A percentile compares a stretch with the other conserved stretches of the same genome.
Evolutionary conservation across 495 filamentous ascomycete species (phyloP).

Genomic region (Bathelium albidoporum): DNA sequence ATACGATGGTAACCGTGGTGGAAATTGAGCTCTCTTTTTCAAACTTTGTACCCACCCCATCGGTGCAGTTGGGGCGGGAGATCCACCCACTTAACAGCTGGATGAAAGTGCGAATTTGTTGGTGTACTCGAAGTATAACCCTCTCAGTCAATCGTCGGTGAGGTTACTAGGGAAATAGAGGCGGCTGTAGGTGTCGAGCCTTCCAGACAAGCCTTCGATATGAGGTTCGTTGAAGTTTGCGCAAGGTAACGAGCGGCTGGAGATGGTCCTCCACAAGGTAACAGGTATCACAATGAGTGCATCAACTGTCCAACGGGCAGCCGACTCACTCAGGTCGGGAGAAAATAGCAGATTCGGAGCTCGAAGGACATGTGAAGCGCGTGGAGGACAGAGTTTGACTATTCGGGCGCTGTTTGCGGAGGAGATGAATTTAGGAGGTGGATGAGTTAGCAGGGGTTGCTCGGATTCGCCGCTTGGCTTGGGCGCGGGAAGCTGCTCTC

Average conservation of each 20-base stretch:
- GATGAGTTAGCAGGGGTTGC: not conserved
- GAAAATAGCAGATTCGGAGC: not conserved
- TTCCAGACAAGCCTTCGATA: not conserved
- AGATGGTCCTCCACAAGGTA: slow-evolving; percentile 4
- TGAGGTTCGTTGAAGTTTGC: not conserved
- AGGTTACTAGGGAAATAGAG: not conserved
- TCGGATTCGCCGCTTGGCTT: not conserved
- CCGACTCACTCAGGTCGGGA: not conserved
- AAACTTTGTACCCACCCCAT: slow-evolving; percentile 59
- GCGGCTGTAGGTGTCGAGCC: not conserved
- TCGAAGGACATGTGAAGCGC: not conserved
- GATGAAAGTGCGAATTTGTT: not conserved
- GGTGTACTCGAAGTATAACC: not conserved
- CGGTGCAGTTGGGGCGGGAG: not conserved
- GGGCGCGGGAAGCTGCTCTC: not conserved
- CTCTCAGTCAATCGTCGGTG: not conserved
- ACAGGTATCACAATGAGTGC: not conserved
- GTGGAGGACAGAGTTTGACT: not conserved
- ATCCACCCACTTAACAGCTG: not conserved
- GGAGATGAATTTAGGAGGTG: slow-evolving; percentile 17
- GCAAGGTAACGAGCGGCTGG: slow-evolving; percentile 25
- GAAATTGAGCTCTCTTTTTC: slow-evolving; percentile 51
- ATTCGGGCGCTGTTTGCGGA: slow-evolving; percentile 6
- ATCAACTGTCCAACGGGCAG: not conserved
- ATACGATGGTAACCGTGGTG: slow-evolving; percentile 37